Percentiles rank a stretch among this genome's conserved stretches.
Evolutionary conservation across 306 rosid species (phyloP).

Genomic region (Cucumis sativus): DNA sequence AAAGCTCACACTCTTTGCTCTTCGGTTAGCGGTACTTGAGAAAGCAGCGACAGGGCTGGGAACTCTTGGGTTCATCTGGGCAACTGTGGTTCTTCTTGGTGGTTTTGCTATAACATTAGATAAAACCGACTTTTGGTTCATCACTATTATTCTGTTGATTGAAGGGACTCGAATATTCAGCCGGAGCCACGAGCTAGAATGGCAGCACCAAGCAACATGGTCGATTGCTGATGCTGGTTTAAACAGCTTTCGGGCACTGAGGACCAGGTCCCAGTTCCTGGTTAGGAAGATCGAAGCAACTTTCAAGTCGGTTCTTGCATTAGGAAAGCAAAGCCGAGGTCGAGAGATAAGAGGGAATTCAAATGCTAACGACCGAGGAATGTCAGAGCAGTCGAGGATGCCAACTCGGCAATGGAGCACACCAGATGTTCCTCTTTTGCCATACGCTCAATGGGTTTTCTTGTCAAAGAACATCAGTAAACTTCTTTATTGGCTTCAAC

Average conservation of each 20-base stretch:
- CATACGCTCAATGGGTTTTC: constrained; percentile 63
- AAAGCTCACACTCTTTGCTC: constrained; percentile 76
- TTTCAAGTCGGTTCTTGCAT: constrained; percentile 27
- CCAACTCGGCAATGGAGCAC: constrained; percentile 56
- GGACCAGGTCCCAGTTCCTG: constrained; percentile 30
- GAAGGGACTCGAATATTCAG: constrained; percentile 90
- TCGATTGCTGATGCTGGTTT: constrained; percentile 57
- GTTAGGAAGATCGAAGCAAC: constrained; percentile 23
- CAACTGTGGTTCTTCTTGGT: constrained; percentile 82
- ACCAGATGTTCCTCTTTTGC: constrained; percentile 75
- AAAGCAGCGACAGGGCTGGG: constrained; percentile 82
- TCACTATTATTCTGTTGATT: constrained; percentile 65
- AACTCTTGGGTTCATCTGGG: constrained; percentile 91
- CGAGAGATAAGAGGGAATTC: constrained; percentile 18
- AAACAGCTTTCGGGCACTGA: constrained; percentile 44
- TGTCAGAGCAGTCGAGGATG: constrained; percentile 25
- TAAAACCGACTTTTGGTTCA: constrained; percentile 69
- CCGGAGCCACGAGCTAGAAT: constrained; percentile 91
- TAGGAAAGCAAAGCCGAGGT: constrained; percentile 9
- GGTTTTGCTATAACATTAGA: constrained; percentile 79
- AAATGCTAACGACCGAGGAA: constrained; percentile 3
- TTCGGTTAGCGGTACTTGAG: constrained; percentile 80
- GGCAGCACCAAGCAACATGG: constrained; percentile 98
- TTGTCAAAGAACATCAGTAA: constrained; percentile 54
- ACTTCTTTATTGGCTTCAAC: constrained; percentile 89